Conservation (phyloP, 805 yeast genomes). For the Myxozyma neglecta region DNA sequence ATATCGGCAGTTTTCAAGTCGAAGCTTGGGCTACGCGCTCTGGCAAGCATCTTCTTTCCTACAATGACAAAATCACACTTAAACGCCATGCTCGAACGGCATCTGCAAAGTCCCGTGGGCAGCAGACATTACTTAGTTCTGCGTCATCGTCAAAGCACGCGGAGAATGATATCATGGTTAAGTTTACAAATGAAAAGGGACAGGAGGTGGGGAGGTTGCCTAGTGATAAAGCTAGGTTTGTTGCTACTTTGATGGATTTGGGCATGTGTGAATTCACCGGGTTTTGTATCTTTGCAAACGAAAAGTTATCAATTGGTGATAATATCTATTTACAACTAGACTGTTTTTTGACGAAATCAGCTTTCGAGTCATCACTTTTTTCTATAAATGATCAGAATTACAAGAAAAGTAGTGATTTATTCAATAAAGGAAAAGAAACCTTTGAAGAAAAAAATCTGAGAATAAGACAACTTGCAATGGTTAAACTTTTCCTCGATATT, state of each 20-base stretch:
- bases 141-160: conserved; percentile 9
- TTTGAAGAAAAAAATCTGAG: conserved; percentile 54
- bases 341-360: conserved; percentile 49
- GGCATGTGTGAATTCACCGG: conserved; percentile 57
- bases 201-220: conserved; percentile 77
- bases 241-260: conserved; percentile 64
- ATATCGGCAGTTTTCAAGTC: conserved; percentile 42
- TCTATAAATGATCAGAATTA: background rate
- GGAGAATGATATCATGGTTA: conserved; percentile 35
- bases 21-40: conserved; percentile 43
- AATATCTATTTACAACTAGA: conserved; percentile 69
- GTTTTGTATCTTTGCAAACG: conserved; percentile 58
- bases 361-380: conserved; percentile 8
- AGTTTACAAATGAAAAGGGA: conserved; percentile 38
- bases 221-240: conserved; percentile 62
- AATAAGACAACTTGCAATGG: conserved; percentile 56
- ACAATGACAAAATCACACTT: conserved; percentile 38
- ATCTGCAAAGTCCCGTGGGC: background rate
- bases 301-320: conserved; percentile 70
- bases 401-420: background rate
- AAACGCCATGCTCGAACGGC: conserved; percentile 29
- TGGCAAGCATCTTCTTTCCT: conserved; percentile 37
- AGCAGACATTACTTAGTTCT: background rate
- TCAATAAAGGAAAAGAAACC: conserved; percentile 49
- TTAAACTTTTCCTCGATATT: conserved; percentile 56